Conservation (phyloP, 495 filamentous ascomycete genomes). For the Neurospora sp. region DNA sequence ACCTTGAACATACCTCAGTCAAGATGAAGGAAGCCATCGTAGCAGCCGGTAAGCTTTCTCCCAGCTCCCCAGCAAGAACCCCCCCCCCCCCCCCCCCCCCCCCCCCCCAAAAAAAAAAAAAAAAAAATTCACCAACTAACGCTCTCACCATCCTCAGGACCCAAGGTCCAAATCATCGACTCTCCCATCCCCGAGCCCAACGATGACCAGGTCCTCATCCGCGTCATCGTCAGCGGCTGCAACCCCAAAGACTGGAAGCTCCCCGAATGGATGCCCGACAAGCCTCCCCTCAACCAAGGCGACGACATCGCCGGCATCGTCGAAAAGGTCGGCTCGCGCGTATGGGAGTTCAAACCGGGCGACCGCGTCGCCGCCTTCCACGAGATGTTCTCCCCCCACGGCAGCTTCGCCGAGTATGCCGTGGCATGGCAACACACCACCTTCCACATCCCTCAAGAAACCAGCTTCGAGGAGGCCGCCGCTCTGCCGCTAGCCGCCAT, state of each 20-base stretch:
- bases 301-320: slow-evolving; percentile 68
- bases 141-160: slow-evolving; percentile 10
- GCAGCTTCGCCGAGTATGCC: slow-evolving; percentile 64
- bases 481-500: slow-evolving; percentile 65
- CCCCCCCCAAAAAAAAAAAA: too few relatives aligned
- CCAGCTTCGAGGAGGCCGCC: slow-evolving; percentile 58
- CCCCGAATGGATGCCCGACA: slow-evolving; percentile 7
- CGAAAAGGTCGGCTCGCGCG: slow-evolving; percentile 48
- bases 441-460: slow-evolving; percentile 42
- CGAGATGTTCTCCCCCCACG: slow-evolving; percentile 38
- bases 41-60: slow-evolving; percentile 21
- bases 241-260: slow-evolving; percentile 79
- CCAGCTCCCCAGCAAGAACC: not conserved
- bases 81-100: too few relatives aligned
- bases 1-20: not conserved
- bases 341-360: slow-evolving; percentile 52
- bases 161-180: slow-evolving; percentile 52
- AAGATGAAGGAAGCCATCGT: slow-evolving; percentile 61
- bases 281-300: slow-evolving; percentile 40
- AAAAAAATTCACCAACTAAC: not conserved
- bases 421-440: slow-evolving; percentile 54
- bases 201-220: slow-evolving; percentile 57
- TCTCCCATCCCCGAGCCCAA: slow-evolving; percentile 51
- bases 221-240: slow-evolving; percentile 55
- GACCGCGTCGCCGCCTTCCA: slow-evolving; percentile 68